Base-by-base conservation (phyloP, 352 stramenopile genomes). In the Globisporangium rhizosaccharum region DNA sequence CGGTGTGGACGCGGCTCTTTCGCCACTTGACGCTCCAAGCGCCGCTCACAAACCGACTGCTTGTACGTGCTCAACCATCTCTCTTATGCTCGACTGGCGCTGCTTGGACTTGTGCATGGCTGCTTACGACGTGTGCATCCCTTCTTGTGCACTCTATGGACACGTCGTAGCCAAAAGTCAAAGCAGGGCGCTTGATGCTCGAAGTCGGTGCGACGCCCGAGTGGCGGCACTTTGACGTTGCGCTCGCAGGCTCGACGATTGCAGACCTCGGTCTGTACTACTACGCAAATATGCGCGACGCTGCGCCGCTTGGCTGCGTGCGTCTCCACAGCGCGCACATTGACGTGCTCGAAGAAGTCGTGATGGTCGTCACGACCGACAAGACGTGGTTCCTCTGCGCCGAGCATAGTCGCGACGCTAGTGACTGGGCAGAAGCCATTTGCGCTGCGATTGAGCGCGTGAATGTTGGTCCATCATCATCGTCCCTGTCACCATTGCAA, bases 381-480 rank as follows among this genome's bases (percentile, higher is more conserved):
- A 82, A 87, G 63, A 90, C 80, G 56, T 92, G 80, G 83, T 92
- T 90, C 56, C 70, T 92, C 20, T 92, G 83, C 37, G 80, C 80
- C 3, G 74, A 85, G 33, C 62, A 79, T 44, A 71, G 65, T 1
- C 73, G 71, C 10, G 80, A 86, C 3, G 80, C 80, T 9, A 74
- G 57, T 36, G 76, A 90, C 39, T 92, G 83, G 82, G 69, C 72
- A 17, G 76, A 88, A 39, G 68, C 67, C 26, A 82, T 90, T 51
- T 87, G 80, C 58, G 56, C 20, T 8, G 66, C 80, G 11, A 88
- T 90, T 28, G 80, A 90, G 33, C 68, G 68, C 17, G 59, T 79
- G 10, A 73, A 62, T 33, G 3, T 56, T 7, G 25, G 44, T 49
- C 14, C 18, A 14, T 7, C 14, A 15, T 20, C 41, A 9, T 46